phyloP scores from a whole-genome alignment of 2,329 filamentous ascomycete genomes.

The Colletotrichum sp. region DNA sequence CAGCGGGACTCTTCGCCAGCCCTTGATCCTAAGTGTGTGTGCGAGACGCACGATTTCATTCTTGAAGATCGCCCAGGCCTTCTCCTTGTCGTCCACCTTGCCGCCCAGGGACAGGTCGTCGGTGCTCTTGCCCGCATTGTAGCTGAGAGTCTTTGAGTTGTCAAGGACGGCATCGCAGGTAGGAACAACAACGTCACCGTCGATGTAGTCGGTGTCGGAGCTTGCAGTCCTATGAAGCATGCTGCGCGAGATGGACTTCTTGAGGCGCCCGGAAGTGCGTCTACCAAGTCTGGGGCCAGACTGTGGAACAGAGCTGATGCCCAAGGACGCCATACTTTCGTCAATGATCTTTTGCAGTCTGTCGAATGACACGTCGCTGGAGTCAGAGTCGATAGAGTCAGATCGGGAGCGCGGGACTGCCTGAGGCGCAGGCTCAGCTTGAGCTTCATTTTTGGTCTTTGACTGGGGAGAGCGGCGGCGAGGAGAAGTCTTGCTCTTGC shows the following conservation, averaged over 20 bases:
- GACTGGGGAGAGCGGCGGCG: slow-evolving; percentile 42
- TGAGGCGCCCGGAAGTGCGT: slow-evolving; percentile 41
- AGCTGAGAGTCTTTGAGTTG: slow-evolving; percentile 87
- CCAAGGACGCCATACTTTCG: slow-evolving; percentile 63
- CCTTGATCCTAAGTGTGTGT: slow-evolving; percentile 88
- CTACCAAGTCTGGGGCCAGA: slow-evolving; percentile 46
- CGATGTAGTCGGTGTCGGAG: slow-evolving; percentile 85
- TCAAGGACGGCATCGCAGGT: slow-evolving; percentile 85
- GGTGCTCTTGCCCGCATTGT: slow-evolving; percentile 55
- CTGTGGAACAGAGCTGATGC: slow-evolving; percentile 50
- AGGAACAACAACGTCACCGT: slow-evolving; percentile 84
- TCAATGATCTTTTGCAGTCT: slow-evolving; percentile 81
- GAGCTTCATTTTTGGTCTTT: slow-evolving; percentile 1
- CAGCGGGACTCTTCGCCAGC: slow-evolving; percentile 84
- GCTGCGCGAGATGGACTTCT: slow-evolving; percentile 43
- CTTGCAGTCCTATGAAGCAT: slow-evolving; percentile 59
- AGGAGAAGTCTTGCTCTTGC: slow-evolving; percentile 50
- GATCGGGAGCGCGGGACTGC: slow-evolving; percentile 36
- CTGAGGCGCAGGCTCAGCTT: slow-evolving; percentile 6
- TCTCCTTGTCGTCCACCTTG: slow-evolving; percentile 67
- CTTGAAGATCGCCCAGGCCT: slow-evolving; percentile 86
- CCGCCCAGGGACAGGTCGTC: slow-evolving; percentile 47
- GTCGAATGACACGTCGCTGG: slow-evolving; percentile 77
- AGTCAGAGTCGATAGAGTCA: slow-evolving; percentile 68
- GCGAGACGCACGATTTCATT: slow-evolving; percentile 87